These are phyloP conservation scores for Pharus latifolius DNA, from an alignment of 176 grass and related monocot species.

Conservation along the genomic window DNA sequence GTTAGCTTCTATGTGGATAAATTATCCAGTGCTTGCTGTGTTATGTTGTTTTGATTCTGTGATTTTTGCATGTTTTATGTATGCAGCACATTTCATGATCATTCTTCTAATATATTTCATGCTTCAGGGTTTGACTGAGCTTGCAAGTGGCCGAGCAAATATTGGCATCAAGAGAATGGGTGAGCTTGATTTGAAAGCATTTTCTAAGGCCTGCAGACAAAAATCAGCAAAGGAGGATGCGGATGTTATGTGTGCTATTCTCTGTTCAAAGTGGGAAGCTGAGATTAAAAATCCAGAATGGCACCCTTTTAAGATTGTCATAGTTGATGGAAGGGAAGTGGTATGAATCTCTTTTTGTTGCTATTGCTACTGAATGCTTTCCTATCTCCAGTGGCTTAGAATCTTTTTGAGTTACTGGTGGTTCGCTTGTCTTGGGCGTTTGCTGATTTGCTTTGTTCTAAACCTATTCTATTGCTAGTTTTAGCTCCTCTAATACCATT, in stretches of 20 bases:
- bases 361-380: neutral
- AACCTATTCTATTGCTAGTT: no score
- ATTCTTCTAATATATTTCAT: no score
- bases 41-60: no score
- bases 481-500: no score
- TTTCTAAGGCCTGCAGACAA: slow-evolving; percentile 42
- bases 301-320: slow-evolving; percentile 60
- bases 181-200: slow-evolving; percentile 57
- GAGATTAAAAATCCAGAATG: slow-evolving; percentile 61
- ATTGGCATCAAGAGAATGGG: slow-evolving; percentile 82
- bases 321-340: slow-evolving; percentile 24
- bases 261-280: slow-evolving; percentile 54
- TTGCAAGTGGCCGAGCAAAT: no score
- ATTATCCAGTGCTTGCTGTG: no score
- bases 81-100: no score
- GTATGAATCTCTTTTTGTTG: slow-evolving; percentile 32
- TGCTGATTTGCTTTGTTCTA: no score
- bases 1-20: neutral
- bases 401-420: neutral
- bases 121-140: no score
- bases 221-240: slow-evolving; percentile 23
- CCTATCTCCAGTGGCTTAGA: no score
- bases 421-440: no score
- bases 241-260: neutral
- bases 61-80: no score